These are phyloP conservation scores for Fusarium miscanthi DNA, from an alignment of 2,329 filamentous ascomycete genomes.

Conservation along the genomic window DNA sequence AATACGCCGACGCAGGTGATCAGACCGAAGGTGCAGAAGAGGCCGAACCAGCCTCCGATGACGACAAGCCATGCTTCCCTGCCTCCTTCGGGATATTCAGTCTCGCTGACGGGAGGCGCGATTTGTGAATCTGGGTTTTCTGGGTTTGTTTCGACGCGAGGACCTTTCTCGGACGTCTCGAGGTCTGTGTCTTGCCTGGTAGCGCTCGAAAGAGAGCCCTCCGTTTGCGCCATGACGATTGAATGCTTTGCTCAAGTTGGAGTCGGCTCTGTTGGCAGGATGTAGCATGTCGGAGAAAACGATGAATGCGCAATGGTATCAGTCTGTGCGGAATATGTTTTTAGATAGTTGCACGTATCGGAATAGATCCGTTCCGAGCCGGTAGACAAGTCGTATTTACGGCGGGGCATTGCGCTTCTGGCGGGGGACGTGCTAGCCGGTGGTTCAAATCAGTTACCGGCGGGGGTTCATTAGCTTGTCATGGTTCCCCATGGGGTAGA, in stretches of 20 bases:
- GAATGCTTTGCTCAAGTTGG: no score
- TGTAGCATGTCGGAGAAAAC: no score
- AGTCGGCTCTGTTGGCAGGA: no score
- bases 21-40: neutral
- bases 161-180: accelerated
- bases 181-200: neutral
- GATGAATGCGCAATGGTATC: no score
- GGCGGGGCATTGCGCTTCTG: no score
- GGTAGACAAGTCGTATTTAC: neutral
- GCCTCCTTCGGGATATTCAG: neutral
- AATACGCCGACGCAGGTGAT: neutral
- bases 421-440: no score
- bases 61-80: constrained; percentile 4
- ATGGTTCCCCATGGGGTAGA: no score
- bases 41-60: neutral
- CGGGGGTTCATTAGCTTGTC: no score
- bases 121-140: accelerated
- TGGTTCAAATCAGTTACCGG: no score
- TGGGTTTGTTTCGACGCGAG: accelerated
- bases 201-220: neutral
- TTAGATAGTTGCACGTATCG: no score
- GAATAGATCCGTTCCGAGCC: neutral
- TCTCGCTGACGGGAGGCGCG: accelerated
- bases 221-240: neutral
- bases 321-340: no score